Conservation (phyloP, 2,329 filamentous ascomycete genomes). For the Colletotrichum karsti region DNA sequence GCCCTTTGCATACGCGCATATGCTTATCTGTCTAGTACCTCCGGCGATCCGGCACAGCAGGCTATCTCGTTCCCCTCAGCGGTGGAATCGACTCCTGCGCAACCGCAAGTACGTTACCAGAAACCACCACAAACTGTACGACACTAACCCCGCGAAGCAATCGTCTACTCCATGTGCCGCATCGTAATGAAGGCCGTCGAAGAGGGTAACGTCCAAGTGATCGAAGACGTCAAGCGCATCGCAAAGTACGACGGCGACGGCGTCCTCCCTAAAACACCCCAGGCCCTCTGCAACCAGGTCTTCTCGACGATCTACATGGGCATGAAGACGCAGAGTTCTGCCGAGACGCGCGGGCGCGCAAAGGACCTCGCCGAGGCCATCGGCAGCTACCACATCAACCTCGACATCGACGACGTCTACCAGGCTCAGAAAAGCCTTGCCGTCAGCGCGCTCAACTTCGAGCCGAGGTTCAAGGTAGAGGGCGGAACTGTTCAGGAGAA, state of each 20-base stretch:
- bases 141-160: slow-evolving; percentile 30
- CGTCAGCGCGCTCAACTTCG: slow-evolving; percentile 65
- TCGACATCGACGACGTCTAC: slow-evolving; percentile 77
- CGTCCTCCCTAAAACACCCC: slow-evolving; percentile 57
- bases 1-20: not conserved
- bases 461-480: slow-evolving; percentile 64
- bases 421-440: slow-evolving; percentile 68
- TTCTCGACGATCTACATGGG: slow-evolving; percentile 73
- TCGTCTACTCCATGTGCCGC: slow-evolving; percentile 59
- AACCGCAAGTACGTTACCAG: slow-evolving; percentile 44
- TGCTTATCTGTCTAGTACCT: slow-evolving; percentile 16
- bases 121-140: too few species aligned
- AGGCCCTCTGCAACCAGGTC: slow-evolving; percentile 61
- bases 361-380: slow-evolving; percentile 68
- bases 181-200: slow-evolving; percentile 62
- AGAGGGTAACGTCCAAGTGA: slow-evolving; percentile 46
- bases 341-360: slow-evolving; percentile 73
- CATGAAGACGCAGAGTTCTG: slow-evolving; percentile 70
- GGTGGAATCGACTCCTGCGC: slow-evolving; percentile 68
- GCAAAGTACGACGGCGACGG: slow-evolving; percentile 35
- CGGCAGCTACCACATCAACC: slow-evolving; percentile 75
- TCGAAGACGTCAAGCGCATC: slow-evolving; percentile 47
- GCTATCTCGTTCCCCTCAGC: slow-evolving; percentile 64
- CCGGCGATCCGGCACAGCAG: slow-evolving; percentile 45
- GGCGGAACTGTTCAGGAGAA: slow-evolving; percentile 71